phyloP scores from a whole-genome alignment of 2,329 filamentous ascomycete species.

The Fusarium cyanostomum region DNA sequence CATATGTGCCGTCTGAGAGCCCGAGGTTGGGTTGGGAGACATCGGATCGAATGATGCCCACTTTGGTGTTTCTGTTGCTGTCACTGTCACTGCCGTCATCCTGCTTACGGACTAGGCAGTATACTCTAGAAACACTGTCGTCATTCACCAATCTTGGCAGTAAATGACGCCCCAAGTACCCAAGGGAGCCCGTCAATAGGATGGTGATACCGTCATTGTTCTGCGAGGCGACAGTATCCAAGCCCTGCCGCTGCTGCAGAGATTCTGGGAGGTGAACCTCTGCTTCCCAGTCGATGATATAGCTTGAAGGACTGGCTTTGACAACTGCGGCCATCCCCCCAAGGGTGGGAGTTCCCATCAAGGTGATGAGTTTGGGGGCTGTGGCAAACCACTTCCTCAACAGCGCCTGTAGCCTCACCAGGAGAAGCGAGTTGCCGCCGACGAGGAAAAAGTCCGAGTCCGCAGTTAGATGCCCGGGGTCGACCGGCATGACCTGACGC shows the following conservation, averaged over 20 bases:
- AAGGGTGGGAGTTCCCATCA: neutral
- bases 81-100: too few relatives aligned
- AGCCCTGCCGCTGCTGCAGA: too few relatives aligned
- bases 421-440: neutral
- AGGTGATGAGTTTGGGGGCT: neutral
- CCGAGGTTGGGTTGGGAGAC: rapidly evolving
- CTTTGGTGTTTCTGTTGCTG: too few relatives aligned
- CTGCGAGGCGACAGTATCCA: too few relatives aligned
- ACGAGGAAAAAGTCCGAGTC: conserved; percentile 13
- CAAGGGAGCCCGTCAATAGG: too few relatives aligned
- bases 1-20: neutral
- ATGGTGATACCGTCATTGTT: too few relatives aligned
- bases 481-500: neutral
- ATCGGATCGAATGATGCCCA: too few relatives aligned
- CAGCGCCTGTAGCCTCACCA: neutral
- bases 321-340: neutral
- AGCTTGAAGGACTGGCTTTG: neutral
- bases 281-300: neutral
- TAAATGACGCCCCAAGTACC: too few relatives aligned
- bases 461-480: neutral
- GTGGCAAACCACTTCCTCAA: neutral
- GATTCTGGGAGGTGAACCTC: too few relatives aligned
- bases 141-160: too few relatives aligned
- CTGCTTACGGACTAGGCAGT: too few relatives aligned
- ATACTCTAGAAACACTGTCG: too few relatives aligned